These are phyloP conservation scores for Moniliella sp. DNA, from an alignment of 1,284 basidiomycete genomes.

Conservation along the genomic window DNA sequence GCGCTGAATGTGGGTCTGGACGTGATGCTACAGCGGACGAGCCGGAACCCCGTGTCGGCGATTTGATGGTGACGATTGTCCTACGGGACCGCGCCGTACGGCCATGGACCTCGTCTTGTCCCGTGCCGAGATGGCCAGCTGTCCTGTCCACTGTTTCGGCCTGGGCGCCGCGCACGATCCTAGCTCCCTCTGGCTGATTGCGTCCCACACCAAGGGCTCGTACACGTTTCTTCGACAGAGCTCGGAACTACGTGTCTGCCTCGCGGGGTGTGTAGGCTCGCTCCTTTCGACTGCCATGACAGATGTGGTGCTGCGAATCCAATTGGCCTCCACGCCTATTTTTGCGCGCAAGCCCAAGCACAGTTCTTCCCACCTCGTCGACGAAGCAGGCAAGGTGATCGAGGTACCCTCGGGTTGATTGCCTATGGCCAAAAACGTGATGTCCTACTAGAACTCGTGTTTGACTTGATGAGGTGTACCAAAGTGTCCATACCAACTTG, in stretches of 20 bases:
- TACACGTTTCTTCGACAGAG: slow-evolving; percentile 45
- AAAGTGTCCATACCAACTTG: too few relatives aligned
- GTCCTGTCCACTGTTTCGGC: slow-evolving; percentile 85
- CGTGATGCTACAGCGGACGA: slow-evolving; percentile 72
- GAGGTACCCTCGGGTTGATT: slow-evolving; percentile 75
- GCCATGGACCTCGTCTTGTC: slow-evolving; percentile 97
- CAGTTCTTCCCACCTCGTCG: slow-evolving; percentile 55
- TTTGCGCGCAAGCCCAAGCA: slow-evolving; percentile 34
- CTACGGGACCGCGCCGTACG: slow-evolving; percentile 72
- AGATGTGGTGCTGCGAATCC: slow-evolving; percentile 19
- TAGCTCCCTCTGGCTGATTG: slow-evolving; percentile 91
- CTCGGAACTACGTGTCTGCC: slow-evolving; percentile 23
- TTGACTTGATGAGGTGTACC: slow-evolving; percentile 12
- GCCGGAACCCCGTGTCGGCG: slow-evolving; percentile 65
- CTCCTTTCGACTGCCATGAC: slow-evolving; percentile 21
- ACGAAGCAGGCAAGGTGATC: slow-evolving; percentile 77
- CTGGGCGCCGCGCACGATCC: slow-evolving; percentile 94
- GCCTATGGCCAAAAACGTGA: slow-evolving; percentile 22
- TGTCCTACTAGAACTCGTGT: slow-evolving; percentile 21
- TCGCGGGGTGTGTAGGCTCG: slow-evolving; percentile 21
- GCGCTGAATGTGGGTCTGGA: slow-evolving; percentile 42
- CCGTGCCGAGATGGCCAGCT: slow-evolving; percentile 76
- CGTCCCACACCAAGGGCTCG: slow-evolving; percentile 84
- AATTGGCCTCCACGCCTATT: slow-evolving; percentile 13
- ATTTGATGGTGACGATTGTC: slow-evolving; percentile 75